phyloP scores from a whole-genome alignment of 805 yeast species.

The Cyberlindnera saturnus region DNA sequence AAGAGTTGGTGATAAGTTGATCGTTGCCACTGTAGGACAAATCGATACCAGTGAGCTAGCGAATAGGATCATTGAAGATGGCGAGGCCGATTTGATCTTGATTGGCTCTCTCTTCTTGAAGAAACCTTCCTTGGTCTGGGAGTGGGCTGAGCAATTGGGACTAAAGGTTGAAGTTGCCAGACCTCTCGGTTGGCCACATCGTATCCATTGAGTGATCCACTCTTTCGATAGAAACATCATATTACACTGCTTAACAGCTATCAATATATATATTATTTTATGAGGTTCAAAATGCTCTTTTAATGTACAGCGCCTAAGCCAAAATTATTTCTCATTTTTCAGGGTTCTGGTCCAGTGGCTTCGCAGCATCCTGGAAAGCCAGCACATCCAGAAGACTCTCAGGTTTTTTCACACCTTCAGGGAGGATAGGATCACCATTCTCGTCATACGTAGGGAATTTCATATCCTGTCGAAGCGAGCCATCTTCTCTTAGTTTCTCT shows the following conservation, averaged over 20 bases:
- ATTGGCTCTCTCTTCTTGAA: constrained; percentile 41
- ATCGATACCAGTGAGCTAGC: constrained; percentile 32
- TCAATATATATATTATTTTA: too few relatives aligned
- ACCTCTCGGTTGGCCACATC: not conserved
- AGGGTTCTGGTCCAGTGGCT: not conserved
- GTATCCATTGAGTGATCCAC: not conserved
- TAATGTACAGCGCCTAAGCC: too few relatives aligned
- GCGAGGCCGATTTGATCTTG: constrained; percentile 40
- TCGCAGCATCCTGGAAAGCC: not conserved
- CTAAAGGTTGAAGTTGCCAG: constrained; percentile 15
- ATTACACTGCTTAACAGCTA: too few relatives aligned
- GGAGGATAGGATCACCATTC: constrained; percentile 31
- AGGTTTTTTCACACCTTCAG: constrained; percentile 16
- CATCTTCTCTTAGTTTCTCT: constrained; percentile 60
- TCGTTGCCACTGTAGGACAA: constrained; percentile 45
- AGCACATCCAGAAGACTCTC: constrained; percentile 1
- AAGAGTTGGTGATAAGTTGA: constrained; percentile 40
- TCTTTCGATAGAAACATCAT: too few relatives aligned
- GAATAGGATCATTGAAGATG: constrained; percentile 34
- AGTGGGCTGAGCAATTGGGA: constrained; percentile 45
- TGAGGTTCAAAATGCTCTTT: too few relatives aligned
- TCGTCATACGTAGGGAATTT: constrained; percentile 47
- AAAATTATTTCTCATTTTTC: too few relatives aligned
- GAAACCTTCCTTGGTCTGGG: constrained; percentile 43
- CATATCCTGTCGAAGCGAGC: constrained; percentile 56